Conservation (phyloP, 2,329 filamentous ascomycete genomes). For the Talaromyces islandicus region DNA sequence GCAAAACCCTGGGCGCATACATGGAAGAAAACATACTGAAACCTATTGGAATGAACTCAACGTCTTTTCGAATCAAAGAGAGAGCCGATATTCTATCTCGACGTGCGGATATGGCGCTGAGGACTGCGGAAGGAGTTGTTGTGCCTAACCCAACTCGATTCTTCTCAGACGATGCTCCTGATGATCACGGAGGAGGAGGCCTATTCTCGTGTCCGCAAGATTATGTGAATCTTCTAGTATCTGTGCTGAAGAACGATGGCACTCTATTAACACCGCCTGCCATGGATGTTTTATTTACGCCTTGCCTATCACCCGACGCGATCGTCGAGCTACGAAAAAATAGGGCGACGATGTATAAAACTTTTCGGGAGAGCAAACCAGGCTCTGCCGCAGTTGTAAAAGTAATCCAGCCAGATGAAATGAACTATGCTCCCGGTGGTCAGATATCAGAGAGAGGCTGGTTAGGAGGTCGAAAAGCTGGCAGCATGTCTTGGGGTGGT, state of each 20-base stretch:
- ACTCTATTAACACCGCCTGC: not conserved
- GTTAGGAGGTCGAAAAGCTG: constrained; percentile 1
- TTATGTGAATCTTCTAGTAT: not conserved
- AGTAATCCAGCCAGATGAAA: not conserved
- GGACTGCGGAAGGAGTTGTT: not conserved
- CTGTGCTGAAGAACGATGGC: constrained; percentile 1
- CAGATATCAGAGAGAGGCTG: constrained; percentile 6
- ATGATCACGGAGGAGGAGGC: not conserved
- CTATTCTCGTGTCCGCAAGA: not conserved
- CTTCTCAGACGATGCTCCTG: not conserved
- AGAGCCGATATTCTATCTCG: constrained; percentile 1
- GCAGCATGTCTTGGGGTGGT: constrained; percentile 6
- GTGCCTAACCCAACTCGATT: constrained; percentile 3
- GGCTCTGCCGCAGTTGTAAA: not conserved
- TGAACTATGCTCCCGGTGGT: constrained; percentile 3
- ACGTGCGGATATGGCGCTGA: not conserved
- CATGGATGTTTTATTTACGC: constrained; percentile 2
- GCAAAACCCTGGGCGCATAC: not conserved
- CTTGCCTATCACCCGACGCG: not conserved
- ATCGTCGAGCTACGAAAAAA: not conserved
- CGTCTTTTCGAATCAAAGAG: not conserved
- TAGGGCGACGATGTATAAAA: not conserved
- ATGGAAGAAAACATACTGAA: constrained; percentile 5
- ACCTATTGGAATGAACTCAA: constrained; percentile 1
- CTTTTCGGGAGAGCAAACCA: constrained; percentile 3